phyloP scores from a whole-genome alignment of 2,329 filamentous ascomycete species.

The Arthrobotrys sinensis region DNA sequence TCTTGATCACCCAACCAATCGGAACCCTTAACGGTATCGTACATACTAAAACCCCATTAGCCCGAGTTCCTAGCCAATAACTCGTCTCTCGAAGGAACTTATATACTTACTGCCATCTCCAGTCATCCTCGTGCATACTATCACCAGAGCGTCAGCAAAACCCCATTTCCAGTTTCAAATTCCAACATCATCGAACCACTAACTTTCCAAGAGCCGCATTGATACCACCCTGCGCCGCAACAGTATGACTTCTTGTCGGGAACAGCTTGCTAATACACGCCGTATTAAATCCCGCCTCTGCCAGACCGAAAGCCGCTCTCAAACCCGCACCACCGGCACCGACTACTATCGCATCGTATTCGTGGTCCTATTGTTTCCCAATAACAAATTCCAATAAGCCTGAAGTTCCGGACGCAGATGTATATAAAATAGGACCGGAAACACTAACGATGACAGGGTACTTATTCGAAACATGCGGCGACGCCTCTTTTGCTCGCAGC shows the following conservation, averaged over 20 bases:
- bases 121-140: conserved; percentile 94
- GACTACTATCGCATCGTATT: conserved; percentile 97
- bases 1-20: conserved; percentile 98
- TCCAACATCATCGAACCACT: conserved; percentile 63
- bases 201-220: conserved; percentile 86
- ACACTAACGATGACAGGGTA: conserved; percentile 90
- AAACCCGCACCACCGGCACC: conserved; percentile 86
- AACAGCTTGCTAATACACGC: conserved; percentile 90
- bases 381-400: conserved; percentile 50
- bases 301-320: conserved; percentile 86
- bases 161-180: not conserved
- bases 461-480: conserved; percentile 86
- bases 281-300: conserved; percentile 90
- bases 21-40: conserved; percentile 97
- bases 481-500: conserved; percentile 92
- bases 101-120: conserved; percentile 82
- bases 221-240: conserved; percentile 86
- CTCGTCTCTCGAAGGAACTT: not conserved
- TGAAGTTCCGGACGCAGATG: not conserved
- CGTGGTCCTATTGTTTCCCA: conserved; percentile 79
- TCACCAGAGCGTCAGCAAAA: conserved; percentile 5
- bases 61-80: not conserved
- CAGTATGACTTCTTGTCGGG: conserved; percentile 87
- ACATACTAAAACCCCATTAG: conserved; percentile 75
- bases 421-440: conserved; percentile 5